These are phyloP conservation scores for Blastocystis hominis DNA, from an alignment of 352 stramenopile genomes.

Conservation along the genomic window DNA sequence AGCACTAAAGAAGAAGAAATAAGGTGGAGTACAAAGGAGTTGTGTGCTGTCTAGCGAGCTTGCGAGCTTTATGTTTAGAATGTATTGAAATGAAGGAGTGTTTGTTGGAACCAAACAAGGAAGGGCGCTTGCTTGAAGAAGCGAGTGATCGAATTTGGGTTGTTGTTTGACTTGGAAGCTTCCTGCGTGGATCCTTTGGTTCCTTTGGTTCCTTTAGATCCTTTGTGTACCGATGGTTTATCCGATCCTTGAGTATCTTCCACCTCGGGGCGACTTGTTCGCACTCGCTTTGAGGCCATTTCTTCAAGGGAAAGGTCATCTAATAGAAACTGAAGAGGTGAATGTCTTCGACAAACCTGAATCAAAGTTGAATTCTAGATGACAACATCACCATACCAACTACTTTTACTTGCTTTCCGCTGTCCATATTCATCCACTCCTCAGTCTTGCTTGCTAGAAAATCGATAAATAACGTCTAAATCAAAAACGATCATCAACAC, in stretches of 20 bases:
- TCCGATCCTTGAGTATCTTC: too few relatives aligned
- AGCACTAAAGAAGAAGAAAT: background rate
- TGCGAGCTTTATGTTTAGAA: too few relatives aligned
- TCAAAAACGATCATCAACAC: background rate
- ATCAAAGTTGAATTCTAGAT: background rate
- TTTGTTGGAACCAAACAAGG: background rate
- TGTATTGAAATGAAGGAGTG: too few relatives aligned
- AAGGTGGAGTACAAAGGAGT: too few relatives aligned
- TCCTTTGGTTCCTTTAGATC: background rate
- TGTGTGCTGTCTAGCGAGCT: too few relatives aligned
- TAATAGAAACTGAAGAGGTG: background rate
- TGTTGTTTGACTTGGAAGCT: too few relatives aligned
- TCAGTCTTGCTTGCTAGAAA: background rate
- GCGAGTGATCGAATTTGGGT: background rate
- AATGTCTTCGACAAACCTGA: background rate
- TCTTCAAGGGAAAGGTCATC: background rate
- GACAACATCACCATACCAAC: background rate
- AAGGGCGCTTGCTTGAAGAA: background rate
- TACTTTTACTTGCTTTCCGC: background rate
- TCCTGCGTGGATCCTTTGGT: too few relatives aligned
- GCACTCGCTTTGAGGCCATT: background rate
- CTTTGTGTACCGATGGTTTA: too few relatives aligned
- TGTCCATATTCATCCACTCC: background rate
- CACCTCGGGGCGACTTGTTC: background rate
- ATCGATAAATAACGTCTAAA: conserved; percentile 30